phyloP scores from a whole-genome alignment of 106 monocot genomes.

The Agapanthus africanus region DNA sequence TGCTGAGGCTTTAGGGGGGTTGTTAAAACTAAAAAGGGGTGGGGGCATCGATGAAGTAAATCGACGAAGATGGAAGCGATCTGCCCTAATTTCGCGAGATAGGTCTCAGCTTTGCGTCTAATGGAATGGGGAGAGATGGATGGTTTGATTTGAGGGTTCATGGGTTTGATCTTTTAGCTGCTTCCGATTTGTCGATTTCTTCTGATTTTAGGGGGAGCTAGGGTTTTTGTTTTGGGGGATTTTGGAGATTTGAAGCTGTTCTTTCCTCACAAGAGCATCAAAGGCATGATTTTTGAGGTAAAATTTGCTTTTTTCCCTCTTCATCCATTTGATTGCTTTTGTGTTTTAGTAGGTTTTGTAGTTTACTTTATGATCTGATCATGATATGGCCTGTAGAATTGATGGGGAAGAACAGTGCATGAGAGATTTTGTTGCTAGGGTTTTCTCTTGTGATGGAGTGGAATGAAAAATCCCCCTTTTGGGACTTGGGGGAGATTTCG shows the following conservation, averaged over 20 bases:
- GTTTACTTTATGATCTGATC: background rate
- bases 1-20: background rate
- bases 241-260: background rate
- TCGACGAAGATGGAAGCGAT: background rate
- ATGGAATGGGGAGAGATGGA: background rate
- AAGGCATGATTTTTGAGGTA: slow-evolving; percentile 9
- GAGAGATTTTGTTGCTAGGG: background rate
- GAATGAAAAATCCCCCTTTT: slow-evolving; percentile 29
- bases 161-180: background rate
- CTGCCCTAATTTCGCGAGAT: background rate
- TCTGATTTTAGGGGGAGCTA: background rate
- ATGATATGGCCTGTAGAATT: background rate
- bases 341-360: background rate
- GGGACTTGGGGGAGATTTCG: slow-evolving; percentile 47
- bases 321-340: background rate
- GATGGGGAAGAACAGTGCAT: background rate
- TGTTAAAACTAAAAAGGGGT: slow-evolving; percentile 1
- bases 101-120: background rate
- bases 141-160: background rate
- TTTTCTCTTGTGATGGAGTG: slow-evolving; percentile 29
- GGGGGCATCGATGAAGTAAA: background rate
- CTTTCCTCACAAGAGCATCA: slow-evolving; percentile 5
- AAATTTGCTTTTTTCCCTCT: background rate
- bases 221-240: background rate
- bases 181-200: background rate